Percentiles rank a stretch among this genome's conserved stretches.
phyloP scores from a whole-genome alignment of 2,329 filamentous ascomycete genomes.

The Fonsecaea nubica region DNA sequence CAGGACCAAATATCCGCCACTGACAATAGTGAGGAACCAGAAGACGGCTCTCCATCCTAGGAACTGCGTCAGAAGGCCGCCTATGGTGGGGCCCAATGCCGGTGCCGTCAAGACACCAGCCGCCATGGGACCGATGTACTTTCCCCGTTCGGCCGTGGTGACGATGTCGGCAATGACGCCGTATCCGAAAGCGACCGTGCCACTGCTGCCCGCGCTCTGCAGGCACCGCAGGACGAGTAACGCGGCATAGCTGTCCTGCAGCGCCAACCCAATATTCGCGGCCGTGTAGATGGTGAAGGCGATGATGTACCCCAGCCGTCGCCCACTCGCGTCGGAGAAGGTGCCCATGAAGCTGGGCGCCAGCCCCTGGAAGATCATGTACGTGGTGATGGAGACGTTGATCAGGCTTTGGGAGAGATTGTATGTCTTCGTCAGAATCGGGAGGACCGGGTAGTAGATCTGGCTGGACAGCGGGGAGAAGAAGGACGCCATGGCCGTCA shows the following conservation, averaged over 20 bases:
- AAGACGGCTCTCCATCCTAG: conserved; percentile 61
- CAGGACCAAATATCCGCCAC: conserved; percentile 42
- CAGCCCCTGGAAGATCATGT: conserved; percentile 59
- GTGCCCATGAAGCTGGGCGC: conserved; percentile 59
- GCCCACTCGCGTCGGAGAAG: conserved; percentile 57
- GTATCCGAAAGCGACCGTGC: conserved; percentile 50
- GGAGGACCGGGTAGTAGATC: conserved; percentile 47
- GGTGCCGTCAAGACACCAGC: conserved; percentile 50
- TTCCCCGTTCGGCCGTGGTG: conserved; percentile 50
- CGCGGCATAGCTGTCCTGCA: conserved; percentile 48
- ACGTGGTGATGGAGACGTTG: conserved; percentile 44
- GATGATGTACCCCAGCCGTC: conserved; percentile 58
- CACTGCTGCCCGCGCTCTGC: conserved; percentile 53
- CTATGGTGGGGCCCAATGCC: conserved; percentile 59
- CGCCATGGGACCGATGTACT: conserved; percentile 49
- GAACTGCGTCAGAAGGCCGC: conserved; percentile 55
- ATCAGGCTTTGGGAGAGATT: conserved; percentile 23
- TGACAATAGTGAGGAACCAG: conserved; percentile 60
- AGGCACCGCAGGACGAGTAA: conserved; percentile 50
- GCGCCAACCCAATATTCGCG: conserved; percentile 51
- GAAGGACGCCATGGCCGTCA: conserved; percentile 50
- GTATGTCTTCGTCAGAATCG: conserved; percentile 15
- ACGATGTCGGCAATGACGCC: conserved; percentile 52
- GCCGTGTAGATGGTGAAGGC: conserved; percentile 52
- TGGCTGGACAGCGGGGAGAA: conserved; percentile 60